Conservation (phyloP, 2,329 filamentous ascomycete genomes). For the Neocatenulostroma microsporum region DNA sequence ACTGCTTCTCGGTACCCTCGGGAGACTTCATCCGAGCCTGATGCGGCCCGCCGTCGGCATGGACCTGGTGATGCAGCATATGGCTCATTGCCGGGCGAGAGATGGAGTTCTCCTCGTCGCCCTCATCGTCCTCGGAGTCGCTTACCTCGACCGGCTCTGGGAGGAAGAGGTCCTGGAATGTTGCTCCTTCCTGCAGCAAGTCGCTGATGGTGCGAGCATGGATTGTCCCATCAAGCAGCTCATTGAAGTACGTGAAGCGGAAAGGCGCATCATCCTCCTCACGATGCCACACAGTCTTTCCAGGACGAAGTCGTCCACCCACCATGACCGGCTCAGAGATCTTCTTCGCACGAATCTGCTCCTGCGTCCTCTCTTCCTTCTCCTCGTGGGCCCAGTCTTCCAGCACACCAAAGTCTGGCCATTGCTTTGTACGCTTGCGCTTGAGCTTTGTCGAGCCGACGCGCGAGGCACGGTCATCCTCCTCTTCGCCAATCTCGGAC, state of each 20-base stretch:
- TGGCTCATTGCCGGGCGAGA: neutral
- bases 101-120: slow-evolving; percentile 24
- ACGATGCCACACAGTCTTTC: slow-evolving; percentile 78
- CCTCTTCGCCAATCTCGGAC: slow-evolving; percentile 76
- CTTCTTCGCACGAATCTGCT: slow-evolving; percentile 22
- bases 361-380: slow-evolving; percentile 60
- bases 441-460: slow-evolving; percentile 26
- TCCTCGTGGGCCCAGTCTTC: slow-evolving; percentile 88
- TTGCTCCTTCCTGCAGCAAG: slow-evolving; percentile 80
- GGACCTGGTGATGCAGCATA: neutral
- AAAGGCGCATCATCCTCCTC: slow-evolving; percentile 86
- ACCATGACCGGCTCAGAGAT: slow-evolving; percentile 49
- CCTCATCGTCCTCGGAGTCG: slow-evolving; percentile 56
- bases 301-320: slow-evolving; percentile 33
- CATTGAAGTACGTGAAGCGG: slow-evolving; percentile 95
- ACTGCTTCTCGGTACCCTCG: too few species aligned
- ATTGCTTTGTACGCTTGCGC: slow-evolving; percentile 59
- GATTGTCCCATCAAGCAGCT: slow-evolving; percentile 85
- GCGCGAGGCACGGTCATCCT: slow-evolving; percentile 35
- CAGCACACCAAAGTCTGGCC: slow-evolving; percentile 76
- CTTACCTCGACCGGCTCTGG: slow-evolving; percentile 58
- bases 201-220: slow-evolving; percentile 84
- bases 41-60: slow-evolving; percentile 51
- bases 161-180: slow-evolving; percentile 79
- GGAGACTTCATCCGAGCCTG: too few species aligned